Percentiles rank a stretch among this genome's conserved stretches.
Evolutionary conservation across 306 rosid genomes (phyloP).

Genomic region (Potentilla sterilis): DNA sequence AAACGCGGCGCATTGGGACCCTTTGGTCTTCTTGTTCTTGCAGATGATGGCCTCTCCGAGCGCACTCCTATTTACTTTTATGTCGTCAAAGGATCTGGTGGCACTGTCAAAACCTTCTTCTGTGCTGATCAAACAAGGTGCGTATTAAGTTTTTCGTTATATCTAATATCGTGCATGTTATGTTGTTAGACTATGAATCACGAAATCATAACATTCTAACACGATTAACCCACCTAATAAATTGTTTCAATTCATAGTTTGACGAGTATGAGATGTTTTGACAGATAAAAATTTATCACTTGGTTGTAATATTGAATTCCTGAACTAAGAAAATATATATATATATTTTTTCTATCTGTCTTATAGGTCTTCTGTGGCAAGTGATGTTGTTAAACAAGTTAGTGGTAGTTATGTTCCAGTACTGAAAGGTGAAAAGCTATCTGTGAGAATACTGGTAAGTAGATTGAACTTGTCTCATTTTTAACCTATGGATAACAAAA

Average conservation of each 20-base stretch:
- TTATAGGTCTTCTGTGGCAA: conserved; percentile 71
- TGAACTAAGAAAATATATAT: neutral
- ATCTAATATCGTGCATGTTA: neutral
- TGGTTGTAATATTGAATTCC: neutral
- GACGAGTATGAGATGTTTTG: neutral
- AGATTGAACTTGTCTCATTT: neutral
- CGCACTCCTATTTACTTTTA: conserved; percentile 78
- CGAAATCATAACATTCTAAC: neutral
- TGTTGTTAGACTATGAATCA: neutral
- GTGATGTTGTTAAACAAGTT: conserved; percentile 54
- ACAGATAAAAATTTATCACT: neutral
- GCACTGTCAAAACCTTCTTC: conserved; percentile 53
- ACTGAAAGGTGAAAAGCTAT: conserved; percentile 61
- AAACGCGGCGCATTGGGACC: conserved; percentile 83
- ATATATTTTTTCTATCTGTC: neutral
- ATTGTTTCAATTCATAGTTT: neutral
- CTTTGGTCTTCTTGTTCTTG: conserved; percentile 79
- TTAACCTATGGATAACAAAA: neutral
- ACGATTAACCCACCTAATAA: neutral
- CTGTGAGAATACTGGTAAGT: conserved; percentile 68
- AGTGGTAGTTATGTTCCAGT: conserved; percentile 73
- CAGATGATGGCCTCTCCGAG: conserved; percentile 63
- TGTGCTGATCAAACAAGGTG: conserved; percentile 86
- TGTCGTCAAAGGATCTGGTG: conserved; percentile 54
- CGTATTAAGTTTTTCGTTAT: neutral